These are phyloP conservation scores for Silene vulgaris DNA, from an alignment of 179 eudicot species.

Conservation along the genomic window DNA sequence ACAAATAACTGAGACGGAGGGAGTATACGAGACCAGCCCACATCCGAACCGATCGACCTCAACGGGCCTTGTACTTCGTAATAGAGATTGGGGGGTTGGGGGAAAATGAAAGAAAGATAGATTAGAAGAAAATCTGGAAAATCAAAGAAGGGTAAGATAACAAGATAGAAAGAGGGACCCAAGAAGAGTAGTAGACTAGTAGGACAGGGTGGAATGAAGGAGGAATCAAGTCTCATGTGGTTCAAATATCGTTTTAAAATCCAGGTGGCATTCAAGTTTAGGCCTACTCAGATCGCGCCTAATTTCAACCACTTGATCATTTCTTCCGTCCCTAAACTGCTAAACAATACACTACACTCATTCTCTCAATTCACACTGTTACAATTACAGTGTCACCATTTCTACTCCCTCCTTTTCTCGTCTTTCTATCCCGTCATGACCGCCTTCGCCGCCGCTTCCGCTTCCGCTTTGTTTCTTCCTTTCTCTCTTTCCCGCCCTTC, in stretches of 20 bases:
- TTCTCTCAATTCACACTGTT: neutral
- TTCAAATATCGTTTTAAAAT: too few species aligned
- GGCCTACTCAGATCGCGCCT: constrained; percentile 47
- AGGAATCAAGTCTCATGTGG: constrained; percentile 17
- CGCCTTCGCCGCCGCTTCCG: constrained; percentile 54
- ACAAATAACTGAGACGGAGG: too few species aligned
- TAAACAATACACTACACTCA: too few species aligned
- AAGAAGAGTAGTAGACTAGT: neutral
- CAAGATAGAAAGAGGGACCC: constrained; percentile 23
- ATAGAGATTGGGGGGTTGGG: too few species aligned
- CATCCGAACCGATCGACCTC: too few species aligned
- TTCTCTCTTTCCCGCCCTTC: constrained; percentile 42
- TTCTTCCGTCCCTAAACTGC: too few species aligned
- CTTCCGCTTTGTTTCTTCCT: constrained; percentile 69
- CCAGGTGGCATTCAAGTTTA: too few species aligned
- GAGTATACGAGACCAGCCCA: too few species aligned
- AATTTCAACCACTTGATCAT: constrained; percentile 41
- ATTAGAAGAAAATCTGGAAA: constrained; percentile 11
- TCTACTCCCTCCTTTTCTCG: too few species aligned
- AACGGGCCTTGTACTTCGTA: too few species aligned
- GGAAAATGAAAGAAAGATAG: neutral
- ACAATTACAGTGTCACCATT: too few species aligned
- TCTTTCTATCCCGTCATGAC: constrained; percentile 40
- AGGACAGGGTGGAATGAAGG: constrained; percentile 32
- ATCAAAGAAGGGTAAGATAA: constrained; percentile 26